Evolutionary conservation across 2,329 filamentous ascomycete species (phyloP), one percentile per base, ranked within the genome.

Genomic region (Alternaria brassicae): DNA sequence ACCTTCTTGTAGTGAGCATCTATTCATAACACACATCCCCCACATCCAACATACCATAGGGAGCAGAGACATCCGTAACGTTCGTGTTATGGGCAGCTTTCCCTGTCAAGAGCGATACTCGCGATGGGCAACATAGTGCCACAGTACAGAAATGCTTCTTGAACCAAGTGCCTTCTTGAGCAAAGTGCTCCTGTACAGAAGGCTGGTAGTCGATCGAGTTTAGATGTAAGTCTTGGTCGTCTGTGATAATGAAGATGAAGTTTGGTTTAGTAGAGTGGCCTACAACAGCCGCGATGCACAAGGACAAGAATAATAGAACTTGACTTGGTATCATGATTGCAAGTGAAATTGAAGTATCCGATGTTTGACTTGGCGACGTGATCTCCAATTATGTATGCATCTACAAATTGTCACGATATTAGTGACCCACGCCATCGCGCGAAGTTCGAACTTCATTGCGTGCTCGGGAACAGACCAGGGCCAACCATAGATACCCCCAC

Each of bases 31-130:
- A n/a, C 19, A 15, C 15, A 2, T 2, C 1, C 10, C 4, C 17
- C 4, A 2, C 1, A 1, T 39, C 2, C n/a, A n/a, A 27, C 73
- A 58, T 75, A 82, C 82, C 84, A 59, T 85, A 85, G 10, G 84
- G 85, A 47, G 85, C 80, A 28, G 72, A 73, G 1, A 85, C 81
- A 67, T 85, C 82, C 0, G 89, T 91, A 1, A 91, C 87, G 64
- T 91, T 91, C 0, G 88, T 90, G 63, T 90, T 91, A 66, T 91
- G 89, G 0, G 88, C 86, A 6, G 86, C 83, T 68, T 85, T 86
- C 0, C 89, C 89, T 0, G 88, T 90, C 83, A 84, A 86, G 1
- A 91, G 74, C 13, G 83, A 86, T 2, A 89, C 89, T 2, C 89
- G 81, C 0, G 88, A 87, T 0, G 89, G 89, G 65, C 89, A 91